These are phyloP conservation scores for Nicotiana paniculata DNA, from an alignment of 257 asterid species.

Conservation along the genomic window DNA sequence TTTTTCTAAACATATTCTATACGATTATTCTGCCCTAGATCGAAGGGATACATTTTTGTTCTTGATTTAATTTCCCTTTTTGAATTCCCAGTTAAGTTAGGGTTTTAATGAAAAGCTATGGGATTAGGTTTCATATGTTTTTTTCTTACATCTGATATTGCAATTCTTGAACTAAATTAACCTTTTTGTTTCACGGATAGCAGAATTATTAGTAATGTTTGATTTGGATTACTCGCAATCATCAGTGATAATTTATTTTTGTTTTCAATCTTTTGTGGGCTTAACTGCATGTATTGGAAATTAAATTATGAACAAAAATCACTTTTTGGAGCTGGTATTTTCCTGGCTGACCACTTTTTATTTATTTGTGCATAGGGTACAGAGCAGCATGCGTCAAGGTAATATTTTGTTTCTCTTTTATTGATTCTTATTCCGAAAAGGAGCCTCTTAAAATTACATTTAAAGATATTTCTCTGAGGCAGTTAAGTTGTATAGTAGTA, in stretches of 20 bases:
- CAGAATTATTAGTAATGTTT: not conserved
- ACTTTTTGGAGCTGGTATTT: not conserved
- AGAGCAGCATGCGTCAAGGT: constrained; percentile 41
- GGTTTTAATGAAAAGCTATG: not conserved
- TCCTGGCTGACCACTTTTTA: not conserved
- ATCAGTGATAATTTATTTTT: not conserved
- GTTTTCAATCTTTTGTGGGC: not conserved
- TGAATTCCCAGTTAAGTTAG: not conserved
- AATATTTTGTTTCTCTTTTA: constrained; percentile 11
- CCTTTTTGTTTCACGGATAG: not conserved
- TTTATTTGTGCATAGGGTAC: constrained; percentile 37
- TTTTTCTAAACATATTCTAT: not conserved
- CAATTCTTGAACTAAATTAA: not conserved
- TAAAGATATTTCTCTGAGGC: not conserved
- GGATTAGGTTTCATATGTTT: not conserved
- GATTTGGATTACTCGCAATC: not conserved
- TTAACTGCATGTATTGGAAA: not conserved
- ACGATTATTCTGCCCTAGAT: not conserved
- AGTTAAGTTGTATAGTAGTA: not conserved
- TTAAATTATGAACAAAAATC: not conserved
- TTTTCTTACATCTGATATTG: not conserved
- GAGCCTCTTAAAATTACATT: not conserved
- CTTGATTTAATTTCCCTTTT: not conserved
- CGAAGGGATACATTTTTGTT: not conserved
- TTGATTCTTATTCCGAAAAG: not conserved